Evolutionary conservation across 2,329 filamentous ascomycete species (phyloP).

Genomic region (Colletotrichum tabaci): DNA sequence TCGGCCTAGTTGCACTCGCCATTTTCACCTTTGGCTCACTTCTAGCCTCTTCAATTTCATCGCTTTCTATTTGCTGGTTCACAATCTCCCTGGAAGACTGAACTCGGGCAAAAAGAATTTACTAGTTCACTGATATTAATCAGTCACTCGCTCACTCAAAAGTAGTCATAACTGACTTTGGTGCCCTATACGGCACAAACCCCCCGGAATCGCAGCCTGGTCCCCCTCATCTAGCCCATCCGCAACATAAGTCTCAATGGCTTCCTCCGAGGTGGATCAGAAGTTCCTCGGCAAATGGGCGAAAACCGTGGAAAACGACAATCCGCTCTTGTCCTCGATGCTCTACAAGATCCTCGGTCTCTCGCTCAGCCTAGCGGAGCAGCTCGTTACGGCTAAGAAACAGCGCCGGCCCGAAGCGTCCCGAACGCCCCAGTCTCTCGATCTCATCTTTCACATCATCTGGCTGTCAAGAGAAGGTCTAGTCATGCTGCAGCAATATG

Average conservation of each 20-base stretch:
- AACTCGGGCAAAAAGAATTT: background rate
- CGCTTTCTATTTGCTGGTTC: background rate
- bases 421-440: slow-evolving; percentile 83
- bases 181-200: background rate
- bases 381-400: slow-evolving; percentile 86
- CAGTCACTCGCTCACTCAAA: background rate
- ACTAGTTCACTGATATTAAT: background rate
- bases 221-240: background rate
- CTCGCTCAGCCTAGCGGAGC: slow-evolving; percentile 88
- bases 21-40: background rate
- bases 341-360: slow-evolving; percentile 93
- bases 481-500: slow-evolving; percentile 87
- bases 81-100: background rate
- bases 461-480: slow-evolving; percentile 96
- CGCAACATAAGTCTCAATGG: slow-evolving; percentile 72
- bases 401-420: slow-evolving; percentile 85
- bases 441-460: slow-evolving; percentile 89
- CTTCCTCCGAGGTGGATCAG: slow-evolving; percentile 96
- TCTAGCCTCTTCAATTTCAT: background rate
- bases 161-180: background rate
- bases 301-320: slow-evolving; percentile 82
- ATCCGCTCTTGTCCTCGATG: slow-evolving; percentile 83
- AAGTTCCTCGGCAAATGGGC: slow-evolving; percentile 95
- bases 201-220: background rate
- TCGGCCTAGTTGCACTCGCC: background rate